Base-by-base conservation (phyloP, 1,139 yeast species). In the Schizosaccharomyces versatilis region DNA sequence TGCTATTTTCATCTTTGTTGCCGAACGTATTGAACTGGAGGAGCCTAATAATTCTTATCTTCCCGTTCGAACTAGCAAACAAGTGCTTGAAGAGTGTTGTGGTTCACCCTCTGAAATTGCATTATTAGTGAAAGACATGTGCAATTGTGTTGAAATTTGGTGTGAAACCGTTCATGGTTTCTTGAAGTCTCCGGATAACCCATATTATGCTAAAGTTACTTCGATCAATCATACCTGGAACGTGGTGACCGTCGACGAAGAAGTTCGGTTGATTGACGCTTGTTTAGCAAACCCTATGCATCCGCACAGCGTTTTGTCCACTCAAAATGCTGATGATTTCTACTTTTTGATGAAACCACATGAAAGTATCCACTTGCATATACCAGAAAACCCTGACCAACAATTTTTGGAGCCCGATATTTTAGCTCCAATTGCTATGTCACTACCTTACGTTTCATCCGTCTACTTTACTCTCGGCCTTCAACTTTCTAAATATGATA, bases 401-500 rank as follows among this genome's bases (percentile, higher is more conserved):
- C 97, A 90, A 66, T 95, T 84, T 68, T 78, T 88, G 14, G 75
- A 78, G 39, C 96, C 96, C 8, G 84, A 94, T 3, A 69, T 90
- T 58, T 86, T 84, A 59, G 82, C 84, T 52, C 75, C 78, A 59
- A 78, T 82, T 47, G 90, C 93, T 15, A 73, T 85, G 59, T 78
- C 86, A 53, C 70, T 88, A 54, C 98, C 97, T 0, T 74, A 94
- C 51, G 78, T 83, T 14, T 84, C 85, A 63, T 90, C 95, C 1
- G 83, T 88, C 0, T 85, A 81, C 61, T 77, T 81, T 66, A 72
- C 70, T 48, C 76, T 78, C 61, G 71, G 72, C 2, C 65, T 88
- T 47, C 71, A 71, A 57, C 73, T 86, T 58, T 70, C 77, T 59
- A 81, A 79, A 64, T 88, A 76, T 67, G 83, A 84, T 65, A 81